Base-by-base conservation (phyloP, 495 filamentous ascomycete genomes). In the Xylaria venustula region DNA sequence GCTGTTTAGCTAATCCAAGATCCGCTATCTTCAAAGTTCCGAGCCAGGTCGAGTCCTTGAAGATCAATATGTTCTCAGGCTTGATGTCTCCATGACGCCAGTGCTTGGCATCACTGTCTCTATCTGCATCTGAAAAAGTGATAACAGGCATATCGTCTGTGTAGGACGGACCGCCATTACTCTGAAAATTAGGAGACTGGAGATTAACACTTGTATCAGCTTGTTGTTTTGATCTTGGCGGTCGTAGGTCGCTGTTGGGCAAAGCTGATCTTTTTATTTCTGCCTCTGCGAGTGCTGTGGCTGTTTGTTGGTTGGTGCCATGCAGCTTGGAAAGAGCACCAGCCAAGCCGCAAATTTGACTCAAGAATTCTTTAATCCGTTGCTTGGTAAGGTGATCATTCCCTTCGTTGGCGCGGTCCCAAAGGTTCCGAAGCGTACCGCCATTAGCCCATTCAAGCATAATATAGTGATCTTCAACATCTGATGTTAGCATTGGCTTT, bases 401-500 rank as follows among this genome's bases (percentile, higher is more conserved):
- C 25, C 4, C 46, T 22, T 52, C 28, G 1, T 9, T 14, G 15
- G 34, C 58, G 7, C 51, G n/a, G 1, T 7, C 25, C 12, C 64
- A 71, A 19, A 69, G 61, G n/a, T 68, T 42, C 7, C 64, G 46
- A 4, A 73, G 53, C 26, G 53, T 65, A 14, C 66, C 65, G 7
- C 67, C 64, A 30, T 68, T 60, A 15, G 72, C 72, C 68, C 66
- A 71, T 47, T 61, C 61, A 54, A 72, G 69, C 40, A 70, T 62
- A 23, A 73, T 48, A 51, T 64, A 71, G 58, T 61, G 41, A 1
- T n/a, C 40, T 51, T 62, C 2, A 49, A 30, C 23, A n/a, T 25
- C 25, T 1, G 25, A 25, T 1, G 12, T 49, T 12, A 49, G 46
- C 25, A 3, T 26, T 30, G 15, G 11, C 22, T 30, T 4, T 28